Conservation (phyloP, 23 red algal species). For the Gracilaria gracilis region DNA sequence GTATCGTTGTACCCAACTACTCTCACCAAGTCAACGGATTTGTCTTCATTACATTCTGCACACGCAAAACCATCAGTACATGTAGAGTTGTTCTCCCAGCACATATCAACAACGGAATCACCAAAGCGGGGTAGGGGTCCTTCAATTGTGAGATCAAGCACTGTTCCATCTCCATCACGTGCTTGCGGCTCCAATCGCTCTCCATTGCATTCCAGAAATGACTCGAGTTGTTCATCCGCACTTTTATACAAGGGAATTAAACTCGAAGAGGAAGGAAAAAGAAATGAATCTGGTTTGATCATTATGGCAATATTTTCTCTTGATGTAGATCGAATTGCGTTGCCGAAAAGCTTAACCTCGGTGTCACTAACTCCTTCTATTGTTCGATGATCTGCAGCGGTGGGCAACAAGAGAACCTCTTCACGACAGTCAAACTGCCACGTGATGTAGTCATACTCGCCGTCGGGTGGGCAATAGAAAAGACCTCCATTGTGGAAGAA, state of each 20-base stretch:
- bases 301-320: not conserved
- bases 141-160: not conserved
- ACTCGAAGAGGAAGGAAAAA: not conserved
- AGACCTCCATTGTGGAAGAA: slow-evolving; percentile 3
- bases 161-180: not conserved
- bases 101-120: not conserved
- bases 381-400: not conserved
- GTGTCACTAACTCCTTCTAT: not conserved
- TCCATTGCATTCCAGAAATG: slow-evolving; percentile 15
- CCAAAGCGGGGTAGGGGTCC: slow-evolving; percentile 5
- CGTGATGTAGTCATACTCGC: slow-evolving; percentile 11
- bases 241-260: not conserved
- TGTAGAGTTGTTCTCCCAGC: slow-evolving; percentile 1
- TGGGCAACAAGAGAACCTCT: not conserved
- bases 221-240: not conserved
- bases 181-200: not conserved
- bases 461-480: slow-evolving; percentile 3
- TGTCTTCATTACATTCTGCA: not conserved
- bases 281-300: not conserved
- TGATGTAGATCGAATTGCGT: not conserved
- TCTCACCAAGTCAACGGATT: slow-evolving; percentile 9
- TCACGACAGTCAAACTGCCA: not conserved
- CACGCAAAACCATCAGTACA: not conserved
- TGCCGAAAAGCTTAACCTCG: not conserved
- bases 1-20: not conserved